phyloP scores from a whole-genome alignment of 257 asterid species.

The Nicotiana attenuata region DNA sequence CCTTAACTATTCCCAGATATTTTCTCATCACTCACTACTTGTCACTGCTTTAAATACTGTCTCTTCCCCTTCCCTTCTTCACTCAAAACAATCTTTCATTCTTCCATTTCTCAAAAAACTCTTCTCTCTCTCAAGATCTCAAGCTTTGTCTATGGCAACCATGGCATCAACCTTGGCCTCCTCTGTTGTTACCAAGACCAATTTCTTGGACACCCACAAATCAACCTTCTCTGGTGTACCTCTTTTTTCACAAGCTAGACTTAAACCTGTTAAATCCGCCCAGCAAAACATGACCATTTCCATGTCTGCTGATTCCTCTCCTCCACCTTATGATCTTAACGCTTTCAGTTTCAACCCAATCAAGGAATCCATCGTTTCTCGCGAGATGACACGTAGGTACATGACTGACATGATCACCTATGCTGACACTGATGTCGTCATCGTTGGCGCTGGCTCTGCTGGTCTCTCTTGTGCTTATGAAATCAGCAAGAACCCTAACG shows the following conservation, averaged over 20 bases:
- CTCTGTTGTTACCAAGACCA: slow-evolving; percentile 31
- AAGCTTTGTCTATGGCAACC: slow-evolving; percentile 42
- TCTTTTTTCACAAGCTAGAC: slow-evolving; percentile 24
- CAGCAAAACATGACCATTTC: slow-evolving; percentile 28
- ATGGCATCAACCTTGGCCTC: slow-evolving; percentile 72
- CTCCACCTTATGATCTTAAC: slow-evolving; percentile 43
- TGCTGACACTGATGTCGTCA: slow-evolving; percentile 79
- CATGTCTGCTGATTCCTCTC: slow-evolving; percentile 44
- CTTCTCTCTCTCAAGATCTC: not conserved
- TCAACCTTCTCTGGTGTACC: slow-evolving; percentile 53
- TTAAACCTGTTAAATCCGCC: slow-evolving; percentile 34
- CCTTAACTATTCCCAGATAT: not conserved
- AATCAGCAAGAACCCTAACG: slow-evolving; percentile 65
- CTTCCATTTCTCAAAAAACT: not conserved
- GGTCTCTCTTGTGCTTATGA: slow-evolving; percentile 91
- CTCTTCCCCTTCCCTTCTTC: not conserved
- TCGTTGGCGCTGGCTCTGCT: slow-evolving; percentile 84
- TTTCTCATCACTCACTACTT: not conserved
- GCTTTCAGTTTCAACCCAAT: slow-evolving; percentile 60
- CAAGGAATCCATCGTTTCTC: slow-evolving; percentile 67
- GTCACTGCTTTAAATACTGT: not conserved
- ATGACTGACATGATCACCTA: slow-evolving; percentile 85
- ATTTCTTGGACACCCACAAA: slow-evolving; percentile 46
- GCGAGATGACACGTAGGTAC: slow-evolving; percentile 83
- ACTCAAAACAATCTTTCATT: not conserved